Evolutionary conservation across 108 stramenopile species (phyloP), one percentile per base, ranked within the genome.

Genomic region (Parietichytrium sp.): DNA sequence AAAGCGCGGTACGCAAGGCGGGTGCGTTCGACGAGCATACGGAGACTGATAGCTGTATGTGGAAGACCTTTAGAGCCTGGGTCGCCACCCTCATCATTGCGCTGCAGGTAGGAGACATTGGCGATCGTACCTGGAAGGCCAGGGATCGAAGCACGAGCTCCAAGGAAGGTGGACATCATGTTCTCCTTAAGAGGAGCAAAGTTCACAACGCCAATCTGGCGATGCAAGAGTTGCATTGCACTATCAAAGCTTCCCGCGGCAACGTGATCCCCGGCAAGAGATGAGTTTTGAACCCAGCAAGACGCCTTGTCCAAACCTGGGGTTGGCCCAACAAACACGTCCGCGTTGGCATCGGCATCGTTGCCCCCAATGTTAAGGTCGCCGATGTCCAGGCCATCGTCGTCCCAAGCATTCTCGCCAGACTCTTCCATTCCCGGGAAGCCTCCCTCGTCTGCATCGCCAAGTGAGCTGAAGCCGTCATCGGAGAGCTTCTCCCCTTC

Each of bases 161-260:
- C 96, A 51, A 92, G 80, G 83, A 94, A 94, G 77, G 91, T 51
- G 45, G 51, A 42, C 54, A 95, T 82, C 92, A 97, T 92, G 25
- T 86, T 82, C 3, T 79, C 80, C 83, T 93, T 89, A 54, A 98
- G 82, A n/a, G 90, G 86, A 38, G 88, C 84, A 79, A 99, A 97
- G 78, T 96, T 93, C 54, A 93, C 95, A 12, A 93, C 94, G 10
- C 97, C 97, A 87, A 98, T 96, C 88, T 99, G 98, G 25, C 98
- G 89, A 85, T 96, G 94, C 82, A 99, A 91, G 78, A 97, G 88
- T 83, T 97, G 94, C 93, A 97, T 91, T 8, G 97, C 95, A n/a
- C 94, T 93, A 47, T 93, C 87, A 54, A 95, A 92, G 36, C 85
- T 89, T 8, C 98, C 98, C 31, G 96, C 98, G n/a, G 97, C 97